Conservation (phyloP, 2,329 filamentous ascomycete genomes). For the Cercospora canescens region DNA sequence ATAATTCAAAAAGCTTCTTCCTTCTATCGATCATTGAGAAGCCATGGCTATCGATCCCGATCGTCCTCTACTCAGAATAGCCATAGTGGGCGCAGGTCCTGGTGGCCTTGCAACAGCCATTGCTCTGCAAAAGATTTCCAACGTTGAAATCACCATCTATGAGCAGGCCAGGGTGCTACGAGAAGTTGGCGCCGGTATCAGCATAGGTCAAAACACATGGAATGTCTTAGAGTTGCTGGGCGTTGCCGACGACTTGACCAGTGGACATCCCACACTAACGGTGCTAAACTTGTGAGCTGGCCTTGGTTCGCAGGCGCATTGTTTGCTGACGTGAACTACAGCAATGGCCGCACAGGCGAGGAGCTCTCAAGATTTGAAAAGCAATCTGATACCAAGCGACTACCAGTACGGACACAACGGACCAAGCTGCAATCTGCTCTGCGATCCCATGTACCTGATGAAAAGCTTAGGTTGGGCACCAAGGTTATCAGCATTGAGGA, state of each 20-base stretch:
- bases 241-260: conserved; percentile 39
- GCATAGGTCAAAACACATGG: conserved; percentile 50
- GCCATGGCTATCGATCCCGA: conserved; percentile 1
- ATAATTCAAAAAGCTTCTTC: neutral
- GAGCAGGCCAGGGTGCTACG: conserved; percentile 48
- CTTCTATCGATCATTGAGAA: neutral
- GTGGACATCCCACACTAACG: conserved; percentile 21
- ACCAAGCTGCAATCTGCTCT: conserved; percentile 52
- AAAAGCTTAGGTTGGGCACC: conserved; percentile 48
- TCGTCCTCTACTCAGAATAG: conserved; percentile 19
- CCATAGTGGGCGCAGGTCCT: conserved; percentile 42
- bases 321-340: neutral
- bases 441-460: conserved; percentile 46
- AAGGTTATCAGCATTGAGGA: conserved; percentile 45
- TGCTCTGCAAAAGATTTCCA: conserved; percentile 43
- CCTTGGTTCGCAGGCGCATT: neutral
- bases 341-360: conserved; percentile 23
- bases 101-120: conserved; percentile 45
- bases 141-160: conserved; percentile 46
- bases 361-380: conserved; percentile 15
- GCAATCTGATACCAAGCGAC: neutral
- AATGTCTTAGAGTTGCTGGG: conserved; percentile 50
- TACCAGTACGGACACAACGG: conserved; percentile 21
- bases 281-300: conserved; percentile 17
- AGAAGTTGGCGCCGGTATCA: conserved; percentile 52